Conservation (phyloP, 1,139 yeast species). For the Suhomyces panamericanus region DNA sequence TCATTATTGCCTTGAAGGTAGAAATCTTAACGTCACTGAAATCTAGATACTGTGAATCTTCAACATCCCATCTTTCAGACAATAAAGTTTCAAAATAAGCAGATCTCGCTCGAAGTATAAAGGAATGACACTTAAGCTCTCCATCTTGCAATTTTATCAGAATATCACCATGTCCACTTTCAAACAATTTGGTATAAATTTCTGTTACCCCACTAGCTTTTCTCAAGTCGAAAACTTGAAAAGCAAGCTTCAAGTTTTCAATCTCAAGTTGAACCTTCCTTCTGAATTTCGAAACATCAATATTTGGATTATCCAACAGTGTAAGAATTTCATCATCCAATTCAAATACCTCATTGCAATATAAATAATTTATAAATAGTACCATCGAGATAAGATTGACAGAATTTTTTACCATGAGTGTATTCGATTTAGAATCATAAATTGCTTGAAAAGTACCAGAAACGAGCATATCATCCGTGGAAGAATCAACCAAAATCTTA, state of each 20-base stretch:
- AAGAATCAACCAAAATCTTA: constrained; percentile 22
- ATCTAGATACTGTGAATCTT: constrained; percentile 28
- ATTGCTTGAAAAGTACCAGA: constrained; percentile 25
- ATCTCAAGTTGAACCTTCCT: constrained; percentile 15
- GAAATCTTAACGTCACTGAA: constrained; percentile 44
- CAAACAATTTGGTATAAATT: constrained; percentile 7
- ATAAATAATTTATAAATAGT: constrained; percentile 36
- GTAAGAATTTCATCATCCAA: constrained; percentile 3
- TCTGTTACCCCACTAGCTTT: background rate
- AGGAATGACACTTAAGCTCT: constrained; percentile 45
- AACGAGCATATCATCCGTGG: constrained; percentile 19
- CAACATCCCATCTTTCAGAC: constrained; percentile 54
- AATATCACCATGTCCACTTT: constrained; percentile 21
- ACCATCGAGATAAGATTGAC: constrained; percentile 30
- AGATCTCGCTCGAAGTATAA: constrained; percentile 54
- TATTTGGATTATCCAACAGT: constrained; percentile 1
- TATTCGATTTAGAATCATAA: constrained; percentile 17
- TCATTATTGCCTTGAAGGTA: constrained; percentile 54
- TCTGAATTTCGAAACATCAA: constrained; percentile 6
- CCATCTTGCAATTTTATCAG: constrained; percentile 42
- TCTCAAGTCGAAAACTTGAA: constrained; percentile 19
- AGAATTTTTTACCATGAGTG: constrained; percentile 19
- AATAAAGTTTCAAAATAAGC: constrained; percentile 64
- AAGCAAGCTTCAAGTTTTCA: constrained; percentile 20
- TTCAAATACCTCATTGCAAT: constrained; percentile 26